These are phyloP conservation scores for Pythium oligandrum DNA, from an alignment of 352 stramenopile species.

Conservation along the genomic window DNA sequence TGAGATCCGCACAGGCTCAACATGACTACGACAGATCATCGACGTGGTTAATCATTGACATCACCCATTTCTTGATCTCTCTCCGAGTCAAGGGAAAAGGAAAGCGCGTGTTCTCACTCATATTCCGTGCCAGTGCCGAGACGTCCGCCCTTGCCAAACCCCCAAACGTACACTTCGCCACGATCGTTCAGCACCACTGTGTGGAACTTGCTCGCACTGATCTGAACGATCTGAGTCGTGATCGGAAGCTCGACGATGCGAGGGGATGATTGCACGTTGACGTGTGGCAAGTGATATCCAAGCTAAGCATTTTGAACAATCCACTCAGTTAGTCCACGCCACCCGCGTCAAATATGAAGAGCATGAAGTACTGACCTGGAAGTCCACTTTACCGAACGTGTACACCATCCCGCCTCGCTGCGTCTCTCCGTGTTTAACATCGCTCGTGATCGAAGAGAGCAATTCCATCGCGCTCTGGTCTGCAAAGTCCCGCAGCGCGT, in stretches of 20 bases:
- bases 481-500: conserved; percentile 46
- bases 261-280: conserved; percentile 63
- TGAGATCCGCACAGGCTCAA: conserved; percentile 51
- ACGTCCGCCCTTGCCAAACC: conserved; percentile 76
- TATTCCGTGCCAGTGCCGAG: conserved; percentile 74
- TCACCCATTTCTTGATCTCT: too few relatives aligned
- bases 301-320: conserved; percentile 27
- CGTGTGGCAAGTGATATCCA: conserved; percentile 78
- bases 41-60: conserved; percentile 1
- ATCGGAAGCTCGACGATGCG: conserved; percentile 56
- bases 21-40: conserved; percentile 27
- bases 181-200: conserved; percentile 59
- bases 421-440: conserved; percentile 2
- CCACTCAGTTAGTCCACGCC: too few relatives aligned
- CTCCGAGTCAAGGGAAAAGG: not conserved
- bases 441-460: conserved; percentile 24
- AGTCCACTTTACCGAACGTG: conserved; percentile 83
- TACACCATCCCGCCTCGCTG: conserved; percentile 51
- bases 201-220: conserved; percentile 81
- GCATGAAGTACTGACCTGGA: conserved; percentile 45
- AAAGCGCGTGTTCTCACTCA: conserved; percentile 35
- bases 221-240: conserved; percentile 43
- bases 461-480: conserved; percentile 64
- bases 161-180: conserved; percentile 76
- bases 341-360: not conserved